Percentiles rank a stretch among this genome's conserved stretches.
Conservation (phyloP, 1,284 basidiomycete species). For the Cystobasidium pallidum region DNA sequence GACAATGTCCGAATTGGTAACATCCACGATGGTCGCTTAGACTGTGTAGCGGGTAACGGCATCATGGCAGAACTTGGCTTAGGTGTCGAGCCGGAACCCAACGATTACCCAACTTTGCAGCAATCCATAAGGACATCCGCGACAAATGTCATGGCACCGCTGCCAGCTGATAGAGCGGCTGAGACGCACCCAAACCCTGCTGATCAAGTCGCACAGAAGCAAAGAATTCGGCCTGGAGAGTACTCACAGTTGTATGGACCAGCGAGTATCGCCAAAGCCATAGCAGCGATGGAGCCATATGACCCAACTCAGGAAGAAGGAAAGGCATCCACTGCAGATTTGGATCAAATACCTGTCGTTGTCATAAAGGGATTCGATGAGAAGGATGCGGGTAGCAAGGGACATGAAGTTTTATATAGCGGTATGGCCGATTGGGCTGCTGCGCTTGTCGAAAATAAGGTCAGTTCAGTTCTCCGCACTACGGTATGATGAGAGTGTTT, state of each 20-base stretch:
- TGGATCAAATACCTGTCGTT: constrained; percentile 77
- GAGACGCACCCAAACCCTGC: neutral
- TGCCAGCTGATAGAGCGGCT: neutral
- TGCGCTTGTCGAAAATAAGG: constrained; percentile 74
- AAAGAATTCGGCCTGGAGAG: neutral
- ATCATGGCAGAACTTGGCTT: constrained; percentile 76
- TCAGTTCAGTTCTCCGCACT: constrained; percentile 59
- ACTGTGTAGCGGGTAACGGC: constrained; percentile 78
- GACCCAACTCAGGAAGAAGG: constrained; percentile 39
- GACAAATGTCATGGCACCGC: constrained; percentile 2
- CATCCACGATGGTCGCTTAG: constrained; percentile 73
- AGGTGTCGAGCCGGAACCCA: constrained; percentile 48
- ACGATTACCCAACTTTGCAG: neutral
- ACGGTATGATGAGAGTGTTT: neutral
- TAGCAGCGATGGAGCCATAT: constrained; percentile 35
- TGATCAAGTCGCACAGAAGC: neutral
- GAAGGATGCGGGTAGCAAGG: constrained; percentile 58
- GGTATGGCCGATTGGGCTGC: constrained; percentile 86
- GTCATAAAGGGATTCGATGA: constrained; percentile 53
- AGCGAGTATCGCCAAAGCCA: constrained; percentile 44
- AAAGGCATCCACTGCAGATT: constrained; percentile 56
- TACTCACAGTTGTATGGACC: constrained; percentile 38
- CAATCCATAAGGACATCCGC: neutral
- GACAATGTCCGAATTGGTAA: constrained; percentile 42
- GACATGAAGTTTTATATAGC: constrained; percentile 72